Base-by-base conservation (phyloP, 345 rosid genomes). In the Nasturtium officinale region DNA sequence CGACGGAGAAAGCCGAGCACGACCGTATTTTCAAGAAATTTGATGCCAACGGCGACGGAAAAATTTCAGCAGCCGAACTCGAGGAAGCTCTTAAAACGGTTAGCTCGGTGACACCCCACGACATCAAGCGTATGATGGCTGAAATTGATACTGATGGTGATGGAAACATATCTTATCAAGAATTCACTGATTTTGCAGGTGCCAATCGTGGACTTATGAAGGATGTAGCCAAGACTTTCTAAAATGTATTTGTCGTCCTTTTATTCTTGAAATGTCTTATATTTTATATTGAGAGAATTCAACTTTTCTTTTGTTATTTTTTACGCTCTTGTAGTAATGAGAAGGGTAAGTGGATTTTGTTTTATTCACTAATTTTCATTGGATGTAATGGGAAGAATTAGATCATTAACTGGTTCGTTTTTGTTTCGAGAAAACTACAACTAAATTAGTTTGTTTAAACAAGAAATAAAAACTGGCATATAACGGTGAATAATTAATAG, bases 71-170 rank as follows among this genome's bases (percentile, higher is more conserved):
- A 12, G 0, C 87, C 0, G 94, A 90, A 84, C 87, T 93, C 0
- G 94, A 90, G 0, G 91, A 89, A 1, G 78, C 94, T 51, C 71
- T 89, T 66, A 85, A 87, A 82, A 61, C 82, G 2, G 90, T 90
- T 1, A 89, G 89, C 3, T 82, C 90, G 0, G 88, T 87, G 65
- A 81, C 90, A 0, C 23, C 20, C 0, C 96, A 87, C 0, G 98
- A 93, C 46, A 26, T 87, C 25, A 81, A 68, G 11, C 79, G 86
- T 9, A 93, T 90, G 98, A 93, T 93, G 97, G 83, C 81, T 0
- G 97, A 90, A 78, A 87, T 91, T 13, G 97, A 91, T 64, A 89
- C 89, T 0, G 87, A 91, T 29, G 94, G 96, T 5, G 94, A 91
- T 56, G 95, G 95, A 15, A 82, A 28, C 83, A 93, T 90, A 37